Evolutionary conservation across 768 basidiomycete species (phyloP).

Genomic region (Pleurotus ostreatus): DNA sequence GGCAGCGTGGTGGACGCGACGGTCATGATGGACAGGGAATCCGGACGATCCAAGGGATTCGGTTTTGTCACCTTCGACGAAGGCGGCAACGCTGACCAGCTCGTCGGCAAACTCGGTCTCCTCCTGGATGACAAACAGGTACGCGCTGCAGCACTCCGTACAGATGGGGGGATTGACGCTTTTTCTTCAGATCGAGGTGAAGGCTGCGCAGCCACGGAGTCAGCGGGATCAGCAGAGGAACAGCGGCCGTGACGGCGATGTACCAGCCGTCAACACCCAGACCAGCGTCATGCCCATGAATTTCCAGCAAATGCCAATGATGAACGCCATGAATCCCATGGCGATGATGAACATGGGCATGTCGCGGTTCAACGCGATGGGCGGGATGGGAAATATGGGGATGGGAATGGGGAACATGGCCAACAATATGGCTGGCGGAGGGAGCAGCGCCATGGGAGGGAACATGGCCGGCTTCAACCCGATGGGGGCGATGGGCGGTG

Average conservation of each 20-base stretch:
- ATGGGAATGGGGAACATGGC: slow-evolving; percentile 20
- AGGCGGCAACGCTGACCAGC: slow-evolving; percentile 56
- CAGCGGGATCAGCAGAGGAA: slow-evolving; percentile 53
- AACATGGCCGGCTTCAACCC: slow-evolving; percentile 14
- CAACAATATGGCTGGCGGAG: slow-evolving; percentile 22
- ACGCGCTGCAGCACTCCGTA: slow-evolving; percentile 14
- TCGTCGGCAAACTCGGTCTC: slow-evolving; percentile 64
- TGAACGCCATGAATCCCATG: slow-evolving; percentile 43
- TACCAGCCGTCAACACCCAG: slow-evolving; percentile 30
- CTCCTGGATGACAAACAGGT: slow-evolving; percentile 77
- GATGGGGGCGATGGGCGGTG: slow-evolving; percentile 8
- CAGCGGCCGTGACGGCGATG: slow-evolving; percentile 14
- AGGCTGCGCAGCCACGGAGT: slow-evolving; percentile 71
- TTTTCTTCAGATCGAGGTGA: slow-evolving; percentile 70
- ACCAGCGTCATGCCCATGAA: slow-evolving; percentile 50
- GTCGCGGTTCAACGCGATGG: slow-evolving; percentile 28
- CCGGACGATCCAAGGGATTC: slow-evolving; percentile 74
- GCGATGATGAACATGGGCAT: slow-evolving; percentile 46
- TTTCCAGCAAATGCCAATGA: slow-evolving; percentile 48
- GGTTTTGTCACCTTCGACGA: slow-evolving; percentile 84
- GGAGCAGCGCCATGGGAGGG: slow-evolving; percentile 17
- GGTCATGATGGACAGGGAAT: slow-evolving; percentile 81
- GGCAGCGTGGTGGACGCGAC: slow-evolving; percentile 83
- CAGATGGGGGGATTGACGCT: neutral
- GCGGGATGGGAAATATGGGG: slow-evolving; percentile 24